Evolutionary conservation across 345 rosid genomes (phyloP).

Genomic region (Brassica rapa): DNA sequence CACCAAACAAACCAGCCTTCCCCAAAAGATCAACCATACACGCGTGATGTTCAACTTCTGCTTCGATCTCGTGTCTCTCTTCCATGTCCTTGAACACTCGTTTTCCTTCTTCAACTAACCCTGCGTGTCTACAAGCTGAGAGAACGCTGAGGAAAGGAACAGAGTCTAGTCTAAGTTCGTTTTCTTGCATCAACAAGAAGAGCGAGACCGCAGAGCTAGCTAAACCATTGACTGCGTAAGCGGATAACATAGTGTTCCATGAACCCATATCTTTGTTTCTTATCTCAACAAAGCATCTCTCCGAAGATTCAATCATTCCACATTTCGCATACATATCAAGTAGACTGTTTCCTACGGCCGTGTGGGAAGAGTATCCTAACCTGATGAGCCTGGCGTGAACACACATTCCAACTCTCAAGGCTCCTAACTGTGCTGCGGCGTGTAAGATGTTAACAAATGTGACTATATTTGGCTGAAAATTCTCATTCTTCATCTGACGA

Average conservation of each 20-base stretch:
- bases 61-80: slow-evolving; percentile 41
- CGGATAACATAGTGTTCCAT: slow-evolving; percentile 67
- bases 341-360: slow-evolving; percentile 49
- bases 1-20: slow-evolving; percentile 60
- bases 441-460: slow-evolving; percentile 56
- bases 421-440: slow-evolving; percentile 48
- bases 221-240: slow-evolving; percentile 55
- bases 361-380: slow-evolving; percentile 47
- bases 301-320: slow-evolving; percentile 50
- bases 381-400: slow-evolving; percentile 52
- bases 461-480: slow-evolving; percentile 45
- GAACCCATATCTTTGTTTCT: slow-evolving; percentile 50
- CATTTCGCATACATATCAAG: slow-evolving; percentile 72
- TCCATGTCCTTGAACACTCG: slow-evolving; percentile 48
- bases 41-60: slow-evolving; percentile 54
- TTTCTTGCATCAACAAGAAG: slow-evolving; percentile 54
- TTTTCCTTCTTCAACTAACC: slow-evolving; percentile 60
- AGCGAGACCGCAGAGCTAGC: slow-evolving; percentile 54
- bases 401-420: slow-evolving; percentile 50
- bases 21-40: slow-evolving; percentile 69
- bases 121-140: slow-evolving; percentile 69
- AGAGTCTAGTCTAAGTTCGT: slow-evolving; percentile 41
- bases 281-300: slow-evolving; percentile 49
- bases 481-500: slow-evolving; percentile 48
- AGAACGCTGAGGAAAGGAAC: slow-evolving; percentile 52